A percentile compares a stretch with the other conserved stretches of the same genome.
phyloP scores from a whole-genome alignment of 768 basidiomycete species.

The Gelatoporia subvermispora region DNA sequence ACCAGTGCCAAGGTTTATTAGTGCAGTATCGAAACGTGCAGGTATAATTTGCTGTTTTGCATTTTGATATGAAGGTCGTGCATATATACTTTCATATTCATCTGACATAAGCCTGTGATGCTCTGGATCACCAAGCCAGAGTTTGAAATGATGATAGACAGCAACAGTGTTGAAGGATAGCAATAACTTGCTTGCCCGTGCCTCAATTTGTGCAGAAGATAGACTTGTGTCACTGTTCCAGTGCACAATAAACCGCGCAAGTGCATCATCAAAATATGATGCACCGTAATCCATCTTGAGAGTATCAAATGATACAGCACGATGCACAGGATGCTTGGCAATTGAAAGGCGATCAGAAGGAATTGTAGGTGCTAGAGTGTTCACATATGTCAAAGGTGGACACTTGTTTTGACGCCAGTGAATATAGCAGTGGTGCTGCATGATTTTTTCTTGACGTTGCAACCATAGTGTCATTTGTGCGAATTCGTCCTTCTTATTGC shows the following conservation, averaged over 20 bases:
- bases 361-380: no score
- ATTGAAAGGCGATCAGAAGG: neutral
- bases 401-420: neutral
- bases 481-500: conserved; percentile 31
- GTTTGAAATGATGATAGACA: neutral
- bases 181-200: neutral
- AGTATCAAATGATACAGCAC: neutral
- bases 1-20: neutral
- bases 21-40: neutral
- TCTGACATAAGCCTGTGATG: neutral
- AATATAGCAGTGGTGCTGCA: conserved; percentile 14
- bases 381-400: neutral
- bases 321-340: neutral
- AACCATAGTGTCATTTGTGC: conserved; percentile 37
- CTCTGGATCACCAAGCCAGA: neutral
- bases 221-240: neutral
- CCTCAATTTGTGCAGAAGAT: neutral
- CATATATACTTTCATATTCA: no score
- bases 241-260: neutral
- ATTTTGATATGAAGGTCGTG: no score
- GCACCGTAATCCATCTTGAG: neutral
- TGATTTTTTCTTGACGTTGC: conserved; percentile 25
- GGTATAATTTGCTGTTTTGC: no score
- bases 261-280: neutral
- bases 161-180: no score